phyloP scores from a whole-genome alignment of 768 basidiomycete species.

The Phylloporus scabripes region DNA sequence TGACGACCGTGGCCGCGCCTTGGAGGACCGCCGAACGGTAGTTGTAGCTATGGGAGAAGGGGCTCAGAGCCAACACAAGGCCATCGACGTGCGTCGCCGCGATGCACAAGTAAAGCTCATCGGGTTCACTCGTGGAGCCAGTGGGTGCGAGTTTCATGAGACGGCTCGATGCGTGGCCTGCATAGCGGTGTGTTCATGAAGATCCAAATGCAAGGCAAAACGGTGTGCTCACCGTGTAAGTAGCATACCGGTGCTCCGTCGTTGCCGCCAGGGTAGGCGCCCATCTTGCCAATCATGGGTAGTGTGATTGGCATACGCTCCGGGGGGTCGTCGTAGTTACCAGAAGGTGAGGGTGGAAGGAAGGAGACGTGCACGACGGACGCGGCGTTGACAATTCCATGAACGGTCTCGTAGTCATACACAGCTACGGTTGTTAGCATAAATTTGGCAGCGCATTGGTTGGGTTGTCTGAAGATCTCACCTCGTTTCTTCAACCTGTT shows the following conservation, averaged over 20 bases:
- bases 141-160: constrained; percentile 22
- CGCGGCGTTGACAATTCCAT: constrained; percentile 19
- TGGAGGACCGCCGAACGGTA: constrained; percentile 24
- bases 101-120: constrained; percentile 17
- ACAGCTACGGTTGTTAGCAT: constrained; percentile 5
- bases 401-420: constrained; percentile 20
- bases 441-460: neutral
- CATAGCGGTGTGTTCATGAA: neutral
- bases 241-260: constrained; percentile 15
- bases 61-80: constrained; percentile 19
- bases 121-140: neutral
- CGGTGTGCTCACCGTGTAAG: constrained; percentile 15
- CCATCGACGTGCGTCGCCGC: constrained; percentile 24
- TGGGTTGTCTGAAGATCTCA: constrained; percentile 1
- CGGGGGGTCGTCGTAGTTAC: constrained; percentile 5
- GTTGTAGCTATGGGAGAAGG: constrained; percentile 25
- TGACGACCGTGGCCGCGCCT: constrained; percentile 12
- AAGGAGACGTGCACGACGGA: constrained; percentile 23
- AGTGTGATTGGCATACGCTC: constrained; percentile 18
- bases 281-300: constrained; percentile 25
- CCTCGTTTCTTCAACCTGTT: constrained; percentile 24
- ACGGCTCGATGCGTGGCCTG: constrained; percentile 22
- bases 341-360: constrained; percentile 15
- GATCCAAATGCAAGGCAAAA: neutral
- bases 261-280: constrained; percentile 8